Percentiles rank a stretch among this genome's conserved stretches.
phyloP scores from a whole-genome alignment of 1,284 basidiomycete genomes.

The Moesziomyces parantarcticus region DNA sequence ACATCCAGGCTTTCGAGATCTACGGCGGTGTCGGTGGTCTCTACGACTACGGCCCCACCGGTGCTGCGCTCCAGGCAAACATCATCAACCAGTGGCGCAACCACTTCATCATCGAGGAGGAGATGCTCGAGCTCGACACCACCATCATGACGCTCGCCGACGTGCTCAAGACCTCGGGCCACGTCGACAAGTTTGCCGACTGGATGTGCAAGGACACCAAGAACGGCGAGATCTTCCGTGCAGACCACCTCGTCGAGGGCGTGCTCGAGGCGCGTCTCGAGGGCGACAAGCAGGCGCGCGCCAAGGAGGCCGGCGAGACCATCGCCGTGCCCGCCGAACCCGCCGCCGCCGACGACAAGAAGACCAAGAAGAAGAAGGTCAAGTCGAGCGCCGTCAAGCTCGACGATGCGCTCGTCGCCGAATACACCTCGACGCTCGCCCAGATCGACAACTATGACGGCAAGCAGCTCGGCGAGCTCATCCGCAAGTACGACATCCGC shows the following conservation, averaged over 20 bases:
- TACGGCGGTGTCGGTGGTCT: constrained; percentile 97
- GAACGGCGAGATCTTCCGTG: constrained; percentile 95
- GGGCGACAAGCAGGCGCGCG: constrained; percentile 90
- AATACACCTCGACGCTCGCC: constrained; percentile 86
- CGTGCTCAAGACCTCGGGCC: constrained; percentile 97
- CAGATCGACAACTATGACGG: constrained; percentile 97
- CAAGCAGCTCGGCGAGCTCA: constrained; percentile 86
- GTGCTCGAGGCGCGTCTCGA: constrained; percentile 90
- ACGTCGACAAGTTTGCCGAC: constrained; percentile 97
- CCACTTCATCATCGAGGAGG: constrained; percentile 98
- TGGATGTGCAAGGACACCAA: constrained; percentile 98
- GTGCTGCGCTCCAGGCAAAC: constrained; percentile 94
- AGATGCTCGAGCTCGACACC: constrained; percentile 98
- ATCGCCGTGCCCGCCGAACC: constrained; percentile 24
- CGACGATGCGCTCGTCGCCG: constrained; percentile 78
- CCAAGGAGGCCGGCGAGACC: constrained; percentile 66
- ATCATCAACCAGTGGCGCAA: constrained; percentile 96
- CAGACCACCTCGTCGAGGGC: constrained; percentile 94
- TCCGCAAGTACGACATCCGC: constrained; percentile 82
- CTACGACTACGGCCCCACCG: constrained; percentile 77
- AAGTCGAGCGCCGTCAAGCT: constrained; percentile 83
- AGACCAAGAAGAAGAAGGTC: constrained; percentile 84
- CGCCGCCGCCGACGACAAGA: constrained; percentile 68
- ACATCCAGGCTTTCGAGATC: constrained; percentile 97
- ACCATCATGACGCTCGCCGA: constrained; percentile 95